These are phyloP conservation scores for Sesbania bispinosa DNA, from an alignment of 306 rosid genomes.

Conservation along the genomic window DNA sequence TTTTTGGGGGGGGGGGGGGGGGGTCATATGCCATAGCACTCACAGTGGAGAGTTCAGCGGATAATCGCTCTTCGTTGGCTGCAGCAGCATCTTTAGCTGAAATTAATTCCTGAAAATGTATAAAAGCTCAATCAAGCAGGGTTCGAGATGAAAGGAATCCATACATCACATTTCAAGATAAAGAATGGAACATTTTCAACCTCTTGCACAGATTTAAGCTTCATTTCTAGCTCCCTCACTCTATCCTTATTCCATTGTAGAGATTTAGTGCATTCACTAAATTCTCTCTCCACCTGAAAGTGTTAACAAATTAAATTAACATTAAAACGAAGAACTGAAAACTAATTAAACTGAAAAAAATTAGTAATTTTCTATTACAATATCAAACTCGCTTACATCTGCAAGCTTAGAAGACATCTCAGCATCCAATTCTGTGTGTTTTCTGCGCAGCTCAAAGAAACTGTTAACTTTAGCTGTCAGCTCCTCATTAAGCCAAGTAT, in stretches of 20 bases:
- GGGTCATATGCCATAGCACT: constrained; percentile 27
- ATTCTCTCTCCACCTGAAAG: constrained; percentile 68
- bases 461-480: constrained; percentile 66
- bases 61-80: constrained; percentile 64
- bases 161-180: background rate
- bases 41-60: constrained; percentile 84
- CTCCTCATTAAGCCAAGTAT: constrained; percentile 81
- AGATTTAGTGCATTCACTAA: constrained; percentile 67
- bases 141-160: background rate
- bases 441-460: constrained; percentile 58
- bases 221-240: constrained; percentile 63
- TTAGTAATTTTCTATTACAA: background rate
- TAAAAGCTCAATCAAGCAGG: constrained; percentile 10
- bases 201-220: constrained; percentile 70
- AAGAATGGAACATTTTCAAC: constrained; percentile 35
- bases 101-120: constrained; percentile 53
- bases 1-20: no score
- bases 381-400: constrained; percentile 52
- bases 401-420: constrained; percentile 65
- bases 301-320: background rate
- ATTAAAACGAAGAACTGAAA: background rate
- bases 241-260: constrained; percentile 86
- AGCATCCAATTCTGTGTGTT: constrained; percentile 63
- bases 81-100: constrained; percentile 67
- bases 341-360: background rate